Base-by-base conservation (phyloP, 192 early-diverging fungal genomes). In the Oehlia diaphana region DNA sequence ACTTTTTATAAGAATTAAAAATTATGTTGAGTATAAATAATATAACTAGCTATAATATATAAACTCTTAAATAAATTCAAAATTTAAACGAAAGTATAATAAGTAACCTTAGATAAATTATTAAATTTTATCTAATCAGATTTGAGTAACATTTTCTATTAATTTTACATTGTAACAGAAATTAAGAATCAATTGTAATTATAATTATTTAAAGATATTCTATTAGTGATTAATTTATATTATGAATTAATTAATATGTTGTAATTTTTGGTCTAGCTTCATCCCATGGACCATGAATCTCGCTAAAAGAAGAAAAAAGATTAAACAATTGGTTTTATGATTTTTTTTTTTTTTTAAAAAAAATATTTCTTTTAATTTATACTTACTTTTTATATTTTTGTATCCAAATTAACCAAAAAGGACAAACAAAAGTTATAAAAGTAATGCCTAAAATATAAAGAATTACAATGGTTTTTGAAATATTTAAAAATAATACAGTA, bases 231-330 rank as follows among this genome's bases (percentile, higher is more conserved):
- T 47, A 12, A 47, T 47, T 47, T 5, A 12, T 47, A 42, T 42
- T 42, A 9, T 47, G 10, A 12, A 47, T 47, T 21, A 12, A 47
- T 47, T 21, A 58, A 4, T 58, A 58, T 21, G 50, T 58, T 58
- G 50, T 58, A 1, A 95, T 85, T 66, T 92, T 89, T 10, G 94
- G 94, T 12, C 91, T 83, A 16, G 96, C 97, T 82, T 97, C 96
- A 83, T 99, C 97, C 97, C 97, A 99, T 58, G 97, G 97, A 5
- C 97, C 97, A 79, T 96, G 93, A 42, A 98, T 97, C 84, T 97
- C 95, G 83, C 93, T 94, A 83, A 63, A 69, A 70, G 19, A 28
- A 19, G 75, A n/a, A 67, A 72, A 49, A 23, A 35, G 31, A 53
- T 42, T 78, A 3, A 62, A 5, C 10, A 49, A 49, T 14, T 23